phyloP scores from a whole-genome alignment of 2,329 filamentous ascomycete genomes.

The Stagonosporopsis chrysanthemi region DNA sequence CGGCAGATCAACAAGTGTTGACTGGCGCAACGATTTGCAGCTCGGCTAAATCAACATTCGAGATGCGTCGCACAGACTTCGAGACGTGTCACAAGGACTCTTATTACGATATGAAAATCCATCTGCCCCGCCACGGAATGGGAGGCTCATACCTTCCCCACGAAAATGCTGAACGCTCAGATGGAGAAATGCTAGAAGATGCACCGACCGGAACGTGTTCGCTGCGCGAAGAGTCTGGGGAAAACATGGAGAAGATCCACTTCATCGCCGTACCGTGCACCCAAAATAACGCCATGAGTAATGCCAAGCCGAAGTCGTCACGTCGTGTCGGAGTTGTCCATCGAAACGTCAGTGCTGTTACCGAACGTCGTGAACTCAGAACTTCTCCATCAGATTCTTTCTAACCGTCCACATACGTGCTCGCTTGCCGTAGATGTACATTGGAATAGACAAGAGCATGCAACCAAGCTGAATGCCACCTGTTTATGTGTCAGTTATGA shows the following conservation, averaged over 20 bases:
- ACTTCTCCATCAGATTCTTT: constrained; percentile 85
- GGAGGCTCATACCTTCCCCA: constrained; percentile 11
- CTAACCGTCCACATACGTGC: constrained; percentile 93
- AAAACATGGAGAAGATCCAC: constrained; percentile 16
- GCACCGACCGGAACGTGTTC: background rate
- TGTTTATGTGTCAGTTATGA: background rate
- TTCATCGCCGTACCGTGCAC: background rate
- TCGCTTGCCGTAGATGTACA: constrained; percentile 94
- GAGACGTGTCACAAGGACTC: constrained; percentile 7
- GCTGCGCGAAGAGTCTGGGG: constrained; percentile 8
- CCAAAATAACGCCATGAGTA: constrained; percentile 18
- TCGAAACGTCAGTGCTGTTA: background rate
- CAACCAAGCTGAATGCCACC: constrained; percentile 84
- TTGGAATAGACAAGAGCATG: constrained; percentile 79
- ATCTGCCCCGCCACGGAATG: background rate
- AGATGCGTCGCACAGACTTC: constrained; percentile 1
- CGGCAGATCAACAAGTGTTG: constrained; percentile 7
- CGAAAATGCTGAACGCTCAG: constrained; percentile 1
- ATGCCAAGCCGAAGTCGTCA: constrained; percentile 20
- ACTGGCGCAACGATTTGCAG: constrained; percentile 1
- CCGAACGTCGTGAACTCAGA: constrained; percentile 45
- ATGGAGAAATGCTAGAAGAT: constrained; percentile 1
- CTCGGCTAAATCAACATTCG: constrained; percentile 1
- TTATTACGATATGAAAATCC: constrained; percentile 9
- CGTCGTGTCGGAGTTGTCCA: constrained; percentile 6